phyloP scores from a whole-genome alignment of 1,284 basidiomycete genomes.

The Cryptococcus sp. region DNA sequence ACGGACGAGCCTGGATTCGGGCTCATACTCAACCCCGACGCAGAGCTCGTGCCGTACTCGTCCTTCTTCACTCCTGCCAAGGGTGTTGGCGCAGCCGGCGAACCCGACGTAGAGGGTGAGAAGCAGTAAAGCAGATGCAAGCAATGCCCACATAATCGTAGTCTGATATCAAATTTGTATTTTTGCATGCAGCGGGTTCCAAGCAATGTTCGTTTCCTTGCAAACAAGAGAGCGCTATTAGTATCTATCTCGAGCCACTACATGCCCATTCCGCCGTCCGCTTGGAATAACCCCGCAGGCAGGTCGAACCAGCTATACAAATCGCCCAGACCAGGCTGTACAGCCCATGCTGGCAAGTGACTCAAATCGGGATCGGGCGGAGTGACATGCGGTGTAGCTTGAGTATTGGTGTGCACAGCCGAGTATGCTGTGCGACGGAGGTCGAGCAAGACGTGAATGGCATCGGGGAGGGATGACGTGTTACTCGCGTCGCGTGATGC shows the following conservation, averaged over 20 bases:
- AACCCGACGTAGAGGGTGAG: constrained; percentile 23
- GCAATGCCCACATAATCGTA: not conserved
- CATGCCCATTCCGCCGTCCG: constrained; percentile 10
- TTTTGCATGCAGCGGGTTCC: not conserved
- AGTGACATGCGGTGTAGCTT: constrained; percentile 37
- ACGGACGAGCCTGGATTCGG: constrained; percentile 58
- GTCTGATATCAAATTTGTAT: not conserved
- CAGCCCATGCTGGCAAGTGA: constrained; percentile 49
- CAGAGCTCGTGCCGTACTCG: constrained; percentile 51
- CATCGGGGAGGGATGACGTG: constrained; percentile 41
- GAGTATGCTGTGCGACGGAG: constrained; percentile 50
- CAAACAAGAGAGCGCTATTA: not conserved
- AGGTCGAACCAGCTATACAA: constrained; percentile 53
- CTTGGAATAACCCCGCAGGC: constrained; percentile 41
- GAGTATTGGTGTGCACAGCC: constrained; percentile 40
- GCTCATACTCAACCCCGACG: constrained; percentile 57
- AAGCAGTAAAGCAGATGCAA: not conserved
- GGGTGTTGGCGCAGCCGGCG: constrained; percentile 40
- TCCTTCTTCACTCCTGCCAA: constrained; percentile 42
- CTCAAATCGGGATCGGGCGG: constrained; percentile 39
- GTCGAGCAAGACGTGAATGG: constrained; percentile 52
- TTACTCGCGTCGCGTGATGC: constrained; percentile 11
- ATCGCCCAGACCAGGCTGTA: constrained; percentile 48
- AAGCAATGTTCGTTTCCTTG: not conserved
- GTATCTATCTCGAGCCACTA: not conserved